phyloP scores from a whole-genome alignment of 1,139 yeast species.

The Candida dubliniensis region DNA sequence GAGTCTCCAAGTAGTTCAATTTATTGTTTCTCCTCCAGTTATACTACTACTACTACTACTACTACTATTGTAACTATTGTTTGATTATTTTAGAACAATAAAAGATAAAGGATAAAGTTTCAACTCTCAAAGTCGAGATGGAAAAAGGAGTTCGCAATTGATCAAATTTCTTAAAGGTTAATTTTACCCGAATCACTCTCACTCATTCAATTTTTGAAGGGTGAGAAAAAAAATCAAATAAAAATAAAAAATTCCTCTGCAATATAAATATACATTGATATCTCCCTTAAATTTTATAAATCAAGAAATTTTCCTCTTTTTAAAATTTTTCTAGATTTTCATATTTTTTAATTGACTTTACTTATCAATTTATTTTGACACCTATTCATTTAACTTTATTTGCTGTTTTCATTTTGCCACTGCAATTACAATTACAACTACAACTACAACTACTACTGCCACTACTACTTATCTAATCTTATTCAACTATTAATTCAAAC shows the following conservation, averaged over 20 bases:
- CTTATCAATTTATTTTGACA: not conserved
- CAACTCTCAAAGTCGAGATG: too few species aligned
- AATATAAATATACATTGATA: constrained; percentile 3
- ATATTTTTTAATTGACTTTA: not conserved
- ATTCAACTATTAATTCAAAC: not conserved
- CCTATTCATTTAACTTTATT: not conserved
- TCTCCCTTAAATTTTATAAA: not conserved
- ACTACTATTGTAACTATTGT: too few species aligned
- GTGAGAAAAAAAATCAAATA: not conserved
- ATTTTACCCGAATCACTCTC: not conserved
- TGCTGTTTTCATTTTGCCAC: not conserved
- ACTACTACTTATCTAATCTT: not conserved
- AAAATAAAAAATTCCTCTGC: not conserved
- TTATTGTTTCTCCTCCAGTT: too few species aligned
- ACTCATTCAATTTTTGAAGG: not conserved
- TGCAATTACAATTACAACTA: not conserved
- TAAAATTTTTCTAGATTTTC: not conserved
- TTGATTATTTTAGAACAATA: too few species aligned
- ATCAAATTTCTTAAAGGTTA: too few species aligned
- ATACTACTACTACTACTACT: too few species aligned
- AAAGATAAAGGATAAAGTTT: too few species aligned
- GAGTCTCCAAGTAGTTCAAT: too few species aligned
- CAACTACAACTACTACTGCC: not conserved
- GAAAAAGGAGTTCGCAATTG: too few species aligned
- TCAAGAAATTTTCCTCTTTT: not conserved